A percentile compares a stretch with the other conserved stretches of the same genome.
Conservation (phyloP, 495 filamentous ascomycete genomes). For the Podospora pseudopauciseta region DNA sequence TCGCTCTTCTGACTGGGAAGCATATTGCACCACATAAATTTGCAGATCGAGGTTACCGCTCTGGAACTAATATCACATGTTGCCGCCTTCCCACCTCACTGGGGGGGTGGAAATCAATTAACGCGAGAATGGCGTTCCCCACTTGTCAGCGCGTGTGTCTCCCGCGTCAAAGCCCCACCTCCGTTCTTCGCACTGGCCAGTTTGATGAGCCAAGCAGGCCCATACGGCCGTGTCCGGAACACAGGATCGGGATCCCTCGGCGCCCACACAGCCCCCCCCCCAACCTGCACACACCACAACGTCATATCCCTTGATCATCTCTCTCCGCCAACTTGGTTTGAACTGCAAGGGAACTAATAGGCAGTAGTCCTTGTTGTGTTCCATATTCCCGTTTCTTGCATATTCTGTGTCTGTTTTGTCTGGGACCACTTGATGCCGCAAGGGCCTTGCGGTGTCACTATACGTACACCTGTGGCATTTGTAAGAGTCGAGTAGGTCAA, state of each 20-base stretch:
- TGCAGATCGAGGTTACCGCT: background rate
- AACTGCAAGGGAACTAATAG: background rate
- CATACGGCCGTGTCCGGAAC: constrained; percentile 3
- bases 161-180: background rate
- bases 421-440: no score
- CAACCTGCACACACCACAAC: background rate
- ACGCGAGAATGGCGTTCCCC: constrained; percentile 8
- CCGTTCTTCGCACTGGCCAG: background rate
- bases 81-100: background rate
- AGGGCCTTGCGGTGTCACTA: no score
- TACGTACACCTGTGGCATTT: no score
- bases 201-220: background rate
- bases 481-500: no score
- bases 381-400: no score
- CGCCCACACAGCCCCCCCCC: background rate
- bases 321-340: background rate
- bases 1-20: no score
- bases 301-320: background rate
- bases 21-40: background rate
- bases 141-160: background rate
- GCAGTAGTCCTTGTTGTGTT: no score
- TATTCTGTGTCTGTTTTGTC: background rate
- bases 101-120: background rate
- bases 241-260: background rate
- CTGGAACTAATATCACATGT: background rate